Evolutionary conservation across 2,329 filamentous ascomycete genomes (phyloP), one percentile per base, ranked within the genome.

Genomic region (Pyrenophora tritici-repentis): DNA sequence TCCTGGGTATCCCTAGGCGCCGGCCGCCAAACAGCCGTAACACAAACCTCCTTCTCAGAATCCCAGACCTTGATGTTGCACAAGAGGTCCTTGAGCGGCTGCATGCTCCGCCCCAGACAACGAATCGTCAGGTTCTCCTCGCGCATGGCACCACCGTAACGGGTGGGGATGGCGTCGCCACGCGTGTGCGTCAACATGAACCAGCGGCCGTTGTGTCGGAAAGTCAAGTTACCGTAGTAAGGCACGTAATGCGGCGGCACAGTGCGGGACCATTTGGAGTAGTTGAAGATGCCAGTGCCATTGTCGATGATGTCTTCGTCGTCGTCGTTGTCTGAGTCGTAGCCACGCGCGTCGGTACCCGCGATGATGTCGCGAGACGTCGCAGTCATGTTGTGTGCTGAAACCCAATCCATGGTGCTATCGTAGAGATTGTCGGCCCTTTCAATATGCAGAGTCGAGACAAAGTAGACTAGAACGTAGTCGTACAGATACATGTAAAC

Each of bases 231-330:
- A 1, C 79, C 79, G 43, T 76, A 76, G 49, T 78, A 77, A 0
- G 79, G 79, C 50, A 80, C 78, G 49, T 78, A 82, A 2, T 72
- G 69, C 1, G 78, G 78, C 1, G 80, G 79, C 2, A 76, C 71
- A 4, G 75, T 75, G 29, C 77, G 75, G 9, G 73, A 72, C 75
- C 76, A 81, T 51, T 77, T 77, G 49, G 75, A 76, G 58, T 77
- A 81, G 55, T 81, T 78, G 63, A 82, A 78, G 39, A 80, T 72
- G 2, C 74, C 75, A 3, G 48, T 41, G 3, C 41, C 42, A 13
- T 50, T 42, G 12, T 41, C n/a, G 1, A 50, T 42, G 4, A 41
- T 42, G 10, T 47, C 36, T 8, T 75, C 64, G 2, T 70, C 68
- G 6, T 33, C 14, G 12, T 44, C 42, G 1, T 17, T 42, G 2